Evolutionary conservation across 2,329 filamentous ascomycete species (phyloP).

Genomic region (Xylariaceae sp.): DNA sequence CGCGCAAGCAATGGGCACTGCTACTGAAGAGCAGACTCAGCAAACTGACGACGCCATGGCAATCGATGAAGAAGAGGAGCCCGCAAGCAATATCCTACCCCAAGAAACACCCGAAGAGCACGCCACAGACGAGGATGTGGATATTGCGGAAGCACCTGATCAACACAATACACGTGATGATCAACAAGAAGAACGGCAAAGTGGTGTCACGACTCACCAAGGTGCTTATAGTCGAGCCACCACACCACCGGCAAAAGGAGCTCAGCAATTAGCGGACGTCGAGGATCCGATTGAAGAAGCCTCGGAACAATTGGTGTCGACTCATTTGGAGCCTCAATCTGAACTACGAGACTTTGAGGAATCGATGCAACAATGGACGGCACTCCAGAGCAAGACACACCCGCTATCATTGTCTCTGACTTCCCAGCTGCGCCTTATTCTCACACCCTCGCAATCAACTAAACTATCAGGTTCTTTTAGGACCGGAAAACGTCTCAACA

Average conservation of each 20-base stretch:
- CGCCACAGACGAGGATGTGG: constrained; percentile 46
- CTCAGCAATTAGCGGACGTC: constrained; percentile 43
- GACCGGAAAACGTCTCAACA: constrained; percentile 96
- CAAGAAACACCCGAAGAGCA: constrained; percentile 50
- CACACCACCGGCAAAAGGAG: constrained; percentile 36
- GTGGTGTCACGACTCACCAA: constrained; percentile 59
- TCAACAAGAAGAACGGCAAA: constrained; percentile 53
- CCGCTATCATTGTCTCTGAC: constrained; percentile 84
- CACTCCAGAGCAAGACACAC: constrained; percentile 81
- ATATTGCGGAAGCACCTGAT: constrained; percentile 39
- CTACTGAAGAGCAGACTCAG: constrained; percentile 81
- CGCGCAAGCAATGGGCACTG: constrained; percentile 85
- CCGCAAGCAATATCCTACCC: constrained; percentile 45
- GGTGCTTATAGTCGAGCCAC: constrained; percentile 56
- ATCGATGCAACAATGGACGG: constrained; percentile 75
- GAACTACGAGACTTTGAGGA: constrained; percentile 49
- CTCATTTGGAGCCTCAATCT: constrained; percentile 57
- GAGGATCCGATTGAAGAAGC: constrained; percentile 50
- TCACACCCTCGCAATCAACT: constrained; percentile 89
- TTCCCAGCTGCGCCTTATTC: constrained; percentile 91
- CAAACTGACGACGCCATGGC: constrained; percentile 87
- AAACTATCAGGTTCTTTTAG: constrained; percentile 96
- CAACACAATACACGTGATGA: constrained; percentile 41
- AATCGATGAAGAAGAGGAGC: constrained; percentile 67
- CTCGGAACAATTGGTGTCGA: constrained; percentile 66